A percentile compares a stretch with the other conserved stretches of the same genome.
These are phyloP conservation scores for Populus trichocarpa DNA, from an alignment of 441 rosid genomes.

Conservation along the genomic window DNA sequence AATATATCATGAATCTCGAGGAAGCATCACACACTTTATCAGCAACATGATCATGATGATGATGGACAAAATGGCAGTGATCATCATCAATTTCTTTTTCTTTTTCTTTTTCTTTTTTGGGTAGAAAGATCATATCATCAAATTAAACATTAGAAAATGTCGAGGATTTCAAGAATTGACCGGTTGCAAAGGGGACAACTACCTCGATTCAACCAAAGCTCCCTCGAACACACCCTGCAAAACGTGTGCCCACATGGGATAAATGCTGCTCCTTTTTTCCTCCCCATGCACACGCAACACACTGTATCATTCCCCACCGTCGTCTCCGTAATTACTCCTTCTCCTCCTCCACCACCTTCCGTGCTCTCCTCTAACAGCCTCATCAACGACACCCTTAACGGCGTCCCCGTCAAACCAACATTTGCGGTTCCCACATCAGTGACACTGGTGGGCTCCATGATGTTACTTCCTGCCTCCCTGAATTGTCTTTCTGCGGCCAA, in stretches of 20 bases:
- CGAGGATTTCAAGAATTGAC: constrained; percentile 64
- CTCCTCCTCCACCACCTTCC: constrained; percentile 37
- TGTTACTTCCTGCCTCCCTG: constrained; percentile 18
- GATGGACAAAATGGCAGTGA: no score
- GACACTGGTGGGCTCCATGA: not conserved
- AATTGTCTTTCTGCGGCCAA: constrained; percentile 73
- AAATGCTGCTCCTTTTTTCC: constrained; percentile 84
- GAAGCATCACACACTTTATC: no score
- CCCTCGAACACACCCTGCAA: constrained; percentile 77
- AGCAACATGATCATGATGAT: no score
- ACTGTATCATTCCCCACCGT: constrained; percentile 41
- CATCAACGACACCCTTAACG: constrained; percentile 61
- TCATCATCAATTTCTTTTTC: no score
- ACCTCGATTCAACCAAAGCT: constrained; percentile 65
- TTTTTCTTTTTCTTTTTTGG: no score
- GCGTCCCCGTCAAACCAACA: constrained; percentile 29
- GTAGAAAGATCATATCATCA: no score
- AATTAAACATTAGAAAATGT: constrained; percentile 41
- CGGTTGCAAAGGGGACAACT: constrained; percentile 86
- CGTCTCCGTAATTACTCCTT: constrained; percentile 11
- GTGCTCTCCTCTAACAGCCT: constrained; percentile 58
- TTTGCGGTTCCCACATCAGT: not conserved
- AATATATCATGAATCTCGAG: no score
- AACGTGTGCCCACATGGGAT: constrained; percentile 93
- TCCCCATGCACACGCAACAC: constrained; percentile 97